Conservation (phyloP, 768 basidiomycete species). For the Kwoniella mangroviensis region DNA sequence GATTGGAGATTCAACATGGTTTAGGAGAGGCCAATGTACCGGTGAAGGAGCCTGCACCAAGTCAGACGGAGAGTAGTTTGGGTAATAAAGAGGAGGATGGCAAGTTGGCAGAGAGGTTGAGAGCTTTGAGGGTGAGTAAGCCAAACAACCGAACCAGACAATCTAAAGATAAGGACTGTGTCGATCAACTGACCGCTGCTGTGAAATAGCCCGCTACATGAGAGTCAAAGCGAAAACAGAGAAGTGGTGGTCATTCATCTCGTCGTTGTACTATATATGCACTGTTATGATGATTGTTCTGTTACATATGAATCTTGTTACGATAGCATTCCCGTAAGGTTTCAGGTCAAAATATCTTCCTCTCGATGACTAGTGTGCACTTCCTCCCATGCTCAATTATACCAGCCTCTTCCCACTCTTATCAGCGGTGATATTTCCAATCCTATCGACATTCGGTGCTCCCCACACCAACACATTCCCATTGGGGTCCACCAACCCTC, state of each 20-base stretch:
- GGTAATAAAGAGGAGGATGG: slow-evolving; percentile 55
- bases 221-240: not conserved
- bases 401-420: slow-evolving; percentile 25
- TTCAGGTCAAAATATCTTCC: no score
- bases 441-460: slow-evolving; percentile 45
- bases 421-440: slow-evolving; percentile 36
- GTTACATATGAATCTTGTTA: not conserved
- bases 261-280: slow-evolving; percentile 26
- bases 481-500: slow-evolving; percentile 44
- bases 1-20: slow-evolving; percentile 92
- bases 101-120: slow-evolving; percentile 76
- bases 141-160: not conserved
- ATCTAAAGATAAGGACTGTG: not conserved
- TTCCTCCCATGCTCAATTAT: not conserved
- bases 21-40: slow-evolving; percentile 68
- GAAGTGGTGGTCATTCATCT: slow-evolving; percentile 13
- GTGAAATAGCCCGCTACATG: slow-evolving; percentile 23
- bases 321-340: not conserved
- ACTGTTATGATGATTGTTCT: not conserved
- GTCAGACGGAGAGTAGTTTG: slow-evolving; percentile 70
- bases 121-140: slow-evolving; percentile 69
- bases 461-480: slow-evolving; percentile 54
- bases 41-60: slow-evolving; percentile 63
- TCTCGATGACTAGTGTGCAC: no score
- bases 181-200: not conserved